A percentile compares a stretch with the other conserved stretches of the same genome.
phyloP scores from a whole-genome alignment of 2,329 filamentous ascomycete species.

The Scopulariopsis brevicaulis region DNA sequence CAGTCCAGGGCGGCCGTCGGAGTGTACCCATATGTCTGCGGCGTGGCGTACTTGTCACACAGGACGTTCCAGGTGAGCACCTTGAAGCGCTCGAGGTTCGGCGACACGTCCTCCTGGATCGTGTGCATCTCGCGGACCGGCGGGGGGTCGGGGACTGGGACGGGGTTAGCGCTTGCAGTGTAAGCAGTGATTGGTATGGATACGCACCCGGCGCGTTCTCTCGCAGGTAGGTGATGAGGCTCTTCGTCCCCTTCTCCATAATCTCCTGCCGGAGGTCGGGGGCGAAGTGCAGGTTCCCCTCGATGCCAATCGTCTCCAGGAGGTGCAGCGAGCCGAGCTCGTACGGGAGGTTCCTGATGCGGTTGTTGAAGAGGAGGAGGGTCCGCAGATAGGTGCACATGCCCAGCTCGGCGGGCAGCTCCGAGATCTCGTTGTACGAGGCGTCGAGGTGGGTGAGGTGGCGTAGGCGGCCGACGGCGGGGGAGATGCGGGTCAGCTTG shows the following conservation, averaged over 20 bases:
- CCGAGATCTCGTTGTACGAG: conserved; percentile 74
- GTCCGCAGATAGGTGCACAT: conserved; percentile 92
- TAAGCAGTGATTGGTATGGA: not conserved
- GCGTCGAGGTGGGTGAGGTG: conserved; percentile 75
- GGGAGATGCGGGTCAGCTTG: conserved; percentile 69
- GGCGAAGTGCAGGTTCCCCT: conserved; percentile 72
- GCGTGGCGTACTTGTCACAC: conserved; percentile 85
- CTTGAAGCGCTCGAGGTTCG: conserved; percentile 59
- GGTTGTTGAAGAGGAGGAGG: conserved; percentile 82
- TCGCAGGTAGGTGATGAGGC: conserved; percentile 69
- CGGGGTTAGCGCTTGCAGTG: not conserved
- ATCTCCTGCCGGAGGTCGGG: conserved; percentile 69
- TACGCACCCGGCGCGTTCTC: conserved; percentile 69
- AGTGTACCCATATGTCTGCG: conserved; percentile 79
- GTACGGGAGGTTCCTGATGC: conserved; percentile 68
- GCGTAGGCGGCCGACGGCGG: conserved; percentile 71
- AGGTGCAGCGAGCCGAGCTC: conserved; percentile 85
- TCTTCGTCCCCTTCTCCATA: conserved; percentile 77
- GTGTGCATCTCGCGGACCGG: conserved; percentile 65
- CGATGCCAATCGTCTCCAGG: conserved; percentile 79
- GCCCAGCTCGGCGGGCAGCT: conserved; percentile 81
- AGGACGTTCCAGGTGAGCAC: conserved; percentile 93
- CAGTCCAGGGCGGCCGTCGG: conserved; percentile 71
- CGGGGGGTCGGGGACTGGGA: conserved; percentile 66
- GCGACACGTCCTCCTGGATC: conserved; percentile 55